Conservation (phyloP, 23 red algal species). For the Chondrus crispus region DNA sequence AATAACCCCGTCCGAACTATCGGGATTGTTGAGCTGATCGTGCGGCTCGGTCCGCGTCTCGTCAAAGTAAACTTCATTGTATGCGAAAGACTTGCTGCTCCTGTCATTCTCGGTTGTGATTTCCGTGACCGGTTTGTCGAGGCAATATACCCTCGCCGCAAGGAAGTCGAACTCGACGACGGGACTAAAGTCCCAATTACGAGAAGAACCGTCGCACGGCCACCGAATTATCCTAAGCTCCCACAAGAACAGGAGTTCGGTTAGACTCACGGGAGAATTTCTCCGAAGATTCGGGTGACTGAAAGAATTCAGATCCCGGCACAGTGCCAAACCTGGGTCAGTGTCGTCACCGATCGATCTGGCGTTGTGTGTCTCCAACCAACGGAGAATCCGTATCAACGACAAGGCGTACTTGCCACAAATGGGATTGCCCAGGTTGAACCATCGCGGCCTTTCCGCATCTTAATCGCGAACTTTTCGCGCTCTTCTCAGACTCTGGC, state of each 20-base stretch:
- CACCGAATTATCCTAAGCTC: too few species aligned
- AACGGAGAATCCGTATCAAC: background rate
- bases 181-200: background rate
- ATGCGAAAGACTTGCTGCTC: background rate
- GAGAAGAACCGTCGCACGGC: background rate
- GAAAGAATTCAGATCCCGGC: background rate
- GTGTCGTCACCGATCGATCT: background rate
- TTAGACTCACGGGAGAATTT: too few species aligned
- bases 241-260: too few species aligned
- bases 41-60: background rate
- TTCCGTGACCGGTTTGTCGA: background rate
- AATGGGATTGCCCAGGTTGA: background rate
- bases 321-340: background rate
- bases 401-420: background rate
- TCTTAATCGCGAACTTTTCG: conserved; percentile 16
- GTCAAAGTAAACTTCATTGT: background rate
- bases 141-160: background rate
- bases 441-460: background rate
- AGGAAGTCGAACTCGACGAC: background rate
- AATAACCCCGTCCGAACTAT: background rate
- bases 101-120: background rate
- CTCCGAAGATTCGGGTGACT: background rate
- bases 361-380: background rate
- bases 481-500: background rate
- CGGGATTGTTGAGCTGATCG: background rate